phyloP scores from a whole-genome alignment of 768 basidiomycete genomes.

The Tulasnella calospora region DNA sequence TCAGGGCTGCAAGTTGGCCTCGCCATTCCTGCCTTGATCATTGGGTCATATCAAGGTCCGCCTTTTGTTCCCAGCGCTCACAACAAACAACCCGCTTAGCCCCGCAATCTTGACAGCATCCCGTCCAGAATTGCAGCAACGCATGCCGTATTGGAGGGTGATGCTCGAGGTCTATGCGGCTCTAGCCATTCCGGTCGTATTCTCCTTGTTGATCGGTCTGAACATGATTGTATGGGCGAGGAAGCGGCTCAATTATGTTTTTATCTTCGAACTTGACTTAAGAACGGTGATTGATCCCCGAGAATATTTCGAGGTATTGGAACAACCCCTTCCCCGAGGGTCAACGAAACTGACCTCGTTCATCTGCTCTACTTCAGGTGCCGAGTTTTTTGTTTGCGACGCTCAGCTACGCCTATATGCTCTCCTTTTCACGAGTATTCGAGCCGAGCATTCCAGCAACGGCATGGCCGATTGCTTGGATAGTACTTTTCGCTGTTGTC shows the following conservation, averaged over 20 bases:
- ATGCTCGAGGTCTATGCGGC: conserved; percentile 75
- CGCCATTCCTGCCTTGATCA: conserved; percentile 60
- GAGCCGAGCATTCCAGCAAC: conserved; percentile 56
- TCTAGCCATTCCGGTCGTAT: conserved; percentile 66
- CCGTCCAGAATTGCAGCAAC: conserved; percentile 46
- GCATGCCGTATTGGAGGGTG: conserved; percentile 64
- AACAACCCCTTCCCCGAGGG: background rate
- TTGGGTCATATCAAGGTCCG: conserved; percentile 61
- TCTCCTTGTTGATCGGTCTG: conserved; percentile 71
- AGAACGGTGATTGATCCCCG: conserved; percentile 69
- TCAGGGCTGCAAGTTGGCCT: conserved; percentile 70
- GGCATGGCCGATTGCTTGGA: conserved; percentile 78
- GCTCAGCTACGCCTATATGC: conserved; percentile 76
- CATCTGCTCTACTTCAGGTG: conserved; percentile 44
- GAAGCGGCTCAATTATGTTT: conserved; percentile 84
- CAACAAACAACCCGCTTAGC: background rate
- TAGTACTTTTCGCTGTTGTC: conserved; percentile 53
- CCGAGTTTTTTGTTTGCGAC: conserved; percentile 74
- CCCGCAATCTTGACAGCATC: conserved; percentile 44
- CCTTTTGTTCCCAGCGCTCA: conserved; percentile 13
- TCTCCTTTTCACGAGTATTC: conserved; percentile 66
- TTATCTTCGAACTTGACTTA: conserved; percentile 77
- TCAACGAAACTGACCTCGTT: background rate
- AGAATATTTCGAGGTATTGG: conserved; percentile 64
- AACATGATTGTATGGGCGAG: conserved; percentile 75